Base-by-base conservation (phyloP, 1,284 basidiomycete genomes). In the Melampsora americana region DNA sequence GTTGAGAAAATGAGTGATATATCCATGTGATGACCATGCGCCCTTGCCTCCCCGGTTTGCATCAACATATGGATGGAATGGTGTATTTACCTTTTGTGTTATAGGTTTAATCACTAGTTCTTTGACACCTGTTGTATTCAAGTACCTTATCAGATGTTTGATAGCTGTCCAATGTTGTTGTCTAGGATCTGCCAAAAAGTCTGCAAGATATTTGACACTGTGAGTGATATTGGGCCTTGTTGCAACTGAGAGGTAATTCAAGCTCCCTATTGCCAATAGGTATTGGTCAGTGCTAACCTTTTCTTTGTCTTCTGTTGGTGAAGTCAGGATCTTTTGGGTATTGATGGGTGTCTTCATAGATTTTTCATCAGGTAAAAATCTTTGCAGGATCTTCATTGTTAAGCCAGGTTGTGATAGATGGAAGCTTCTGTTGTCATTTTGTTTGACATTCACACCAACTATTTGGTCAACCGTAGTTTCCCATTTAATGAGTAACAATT, bases 31-130 rank as follows among this genome's bases (percentile, higher is more conserved):
- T 23, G 68, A 69, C 28, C 30, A 5, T 1, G 30, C n/a, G 1
- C 50, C 26, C 30, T 69, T 44, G 20, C 44, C 48, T 18, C 59
- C 69, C 69, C 69, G 61, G n/a, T 60, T 61, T 18, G 69, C 69
- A 18, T 70, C 59, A n/a, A 30, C 28, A 16, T 32, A 69, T 1
- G 53, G 26, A 11, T 67, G n/a, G 18, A 26, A 5, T 4, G 23
- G 23, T 26, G 50, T 30, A 3, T 42, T 44, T 6, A 16, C 30
- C 5, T 28, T 61, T 6, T 2, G 2, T 16, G 2, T 16, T 5
- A 16, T 61, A 16, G 56, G 35, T 12, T 26, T 26, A n/a, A 60
- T 46, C n/a, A 61, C n/a, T 14, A 70, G 56, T 59, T 42, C 20
- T 23, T 30, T 12, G 20, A 44, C 35, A 3, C 48, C 23, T 4